Percentiles rank a stretch among this genome's conserved stretches.
These are phyloP conservation scores for Epipyxis sp. DNA, from an alignment of 108 stramenopile species.

Conservation along the genomic window DNA sequence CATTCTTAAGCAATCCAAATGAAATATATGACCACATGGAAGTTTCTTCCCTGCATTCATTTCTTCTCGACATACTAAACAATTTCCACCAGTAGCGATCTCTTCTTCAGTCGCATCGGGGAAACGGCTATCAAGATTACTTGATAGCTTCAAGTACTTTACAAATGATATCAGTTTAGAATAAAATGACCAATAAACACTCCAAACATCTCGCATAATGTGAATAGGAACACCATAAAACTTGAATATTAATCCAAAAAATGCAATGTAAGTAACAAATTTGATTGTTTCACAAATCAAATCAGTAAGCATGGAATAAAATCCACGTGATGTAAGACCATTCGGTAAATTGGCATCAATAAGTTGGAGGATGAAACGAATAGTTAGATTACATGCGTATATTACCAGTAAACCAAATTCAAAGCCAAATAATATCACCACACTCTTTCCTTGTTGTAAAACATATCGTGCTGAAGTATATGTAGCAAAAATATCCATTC, in stretches of 20 bases:
- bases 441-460: conserved; percentile 66
- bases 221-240: conserved; percentile 93
- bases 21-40: conserved; percentile 89
- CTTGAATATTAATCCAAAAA: conserved; percentile 88
- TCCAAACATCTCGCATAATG: conserved; percentile 85
- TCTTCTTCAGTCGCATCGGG: conserved; percentile 76
- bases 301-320: conserved; percentile 73
- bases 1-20: conserved; percentile 78
- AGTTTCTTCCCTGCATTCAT: conserved; percentile 83
- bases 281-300: conserved; percentile 80
- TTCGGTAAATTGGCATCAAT: conserved; percentile 64
- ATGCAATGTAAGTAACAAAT: conserved; percentile 86
- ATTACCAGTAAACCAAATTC: conserved; percentile 81
- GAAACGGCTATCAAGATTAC: conserved; percentile 88
- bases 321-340: conserved; percentile 54
- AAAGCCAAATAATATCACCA: conserved; percentile 85
- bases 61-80: conserved; percentile 95
- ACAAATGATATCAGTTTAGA: conserved; percentile 66
- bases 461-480: conserved; percentile 60
- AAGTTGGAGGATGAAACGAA: conserved; percentile 72
- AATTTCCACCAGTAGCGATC: conserved; percentile 73
- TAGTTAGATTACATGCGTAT: conserved; percentile 64
- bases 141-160: conserved; percentile 78
- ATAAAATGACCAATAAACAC: conserved; percentile 72
- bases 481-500: conserved; percentile 62